phyloP scores from a whole-genome alignment of 1,139 yeast genomes.

The Petasospora rhodanensis region DNA sequence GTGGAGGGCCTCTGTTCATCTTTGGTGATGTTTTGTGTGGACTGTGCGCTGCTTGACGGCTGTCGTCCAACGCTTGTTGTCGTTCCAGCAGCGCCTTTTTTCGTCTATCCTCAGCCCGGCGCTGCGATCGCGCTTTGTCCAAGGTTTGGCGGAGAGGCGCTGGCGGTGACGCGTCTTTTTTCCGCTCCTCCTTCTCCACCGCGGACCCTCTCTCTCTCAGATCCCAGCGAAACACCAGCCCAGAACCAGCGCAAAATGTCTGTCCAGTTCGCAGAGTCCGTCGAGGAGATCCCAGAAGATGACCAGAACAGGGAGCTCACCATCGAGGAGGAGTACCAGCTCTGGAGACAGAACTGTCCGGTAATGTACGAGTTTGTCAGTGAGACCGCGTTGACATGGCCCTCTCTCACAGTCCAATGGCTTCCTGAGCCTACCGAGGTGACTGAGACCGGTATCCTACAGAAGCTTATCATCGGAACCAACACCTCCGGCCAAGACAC shows the following conservation, averaged over 20 bases:
- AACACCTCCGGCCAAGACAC: conserved; percentile 79
- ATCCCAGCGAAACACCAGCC: too few relatives aligned
- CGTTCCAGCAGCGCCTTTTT: too few relatives aligned
- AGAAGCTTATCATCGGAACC: conserved; percentile 67
- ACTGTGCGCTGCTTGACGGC: too few relatives aligned
- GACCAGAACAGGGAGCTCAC: conserved; percentile 21
- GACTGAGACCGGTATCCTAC: conserved; percentile 23
- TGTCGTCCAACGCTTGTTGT: too few relatives aligned
- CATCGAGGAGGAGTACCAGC: conserved; percentile 60
- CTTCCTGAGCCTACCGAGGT: conserved; percentile 38
- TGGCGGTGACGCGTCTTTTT: too few relatives aligned
- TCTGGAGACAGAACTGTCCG: conserved; percentile 78
- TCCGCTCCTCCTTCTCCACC: too few relatives aligned
- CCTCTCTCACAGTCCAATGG: conserved; percentile 76
- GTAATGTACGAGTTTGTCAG: conserved; percentile 77
- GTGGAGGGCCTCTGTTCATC: too few relatives aligned
- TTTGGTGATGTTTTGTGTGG: too few relatives aligned
- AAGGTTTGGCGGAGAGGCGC: too few relatives aligned
- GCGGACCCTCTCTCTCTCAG: too few relatives aligned
- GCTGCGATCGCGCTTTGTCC: too few relatives aligned
- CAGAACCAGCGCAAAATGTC: conserved; percentile 2
- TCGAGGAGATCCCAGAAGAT: conserved; percentile 3
- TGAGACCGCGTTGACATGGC: conserved; percentile 78
- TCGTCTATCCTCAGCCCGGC: too few relatives aligned
- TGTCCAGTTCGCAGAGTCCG: conserved; percentile 7